phyloP scores from a whole-genome alignment of 2,329 filamentous ascomycete genomes.

The Apiospora arundinis region DNA sequence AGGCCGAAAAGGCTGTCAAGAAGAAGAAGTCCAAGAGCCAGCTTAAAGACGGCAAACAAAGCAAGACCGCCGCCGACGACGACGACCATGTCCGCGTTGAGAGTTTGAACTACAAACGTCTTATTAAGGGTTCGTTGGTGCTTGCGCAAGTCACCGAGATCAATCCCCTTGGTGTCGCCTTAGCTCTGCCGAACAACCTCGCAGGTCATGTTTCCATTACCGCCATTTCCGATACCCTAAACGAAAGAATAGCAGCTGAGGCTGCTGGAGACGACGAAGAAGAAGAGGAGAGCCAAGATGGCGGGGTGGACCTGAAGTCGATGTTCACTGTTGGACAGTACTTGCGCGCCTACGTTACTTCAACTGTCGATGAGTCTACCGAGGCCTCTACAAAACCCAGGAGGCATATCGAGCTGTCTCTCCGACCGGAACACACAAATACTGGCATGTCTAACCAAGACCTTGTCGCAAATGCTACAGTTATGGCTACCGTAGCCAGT shows the following conservation, averaged over 20 bases:
- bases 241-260: constrained; percentile 74
- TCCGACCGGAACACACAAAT: constrained; percentile 82
- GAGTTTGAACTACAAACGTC: constrained; percentile 87
- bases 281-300: constrained; percentile 57
- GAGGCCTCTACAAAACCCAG: constrained; percentile 66
- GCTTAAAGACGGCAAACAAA: constrained; percentile 54
- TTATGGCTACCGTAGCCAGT: constrained; percentile 88
- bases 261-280: constrained; percentile 63
- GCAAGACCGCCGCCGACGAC: constrained; percentile 58
- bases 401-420: constrained; percentile 84
- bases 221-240: constrained; percentile 84
- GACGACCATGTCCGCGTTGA: constrained; percentile 75
- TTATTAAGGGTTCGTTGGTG: constrained; percentile 85
- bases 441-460: constrained; percentile 74
- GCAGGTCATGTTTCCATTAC: constrained; percentile 89
- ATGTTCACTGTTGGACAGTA: constrained; percentile 89
- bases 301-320: constrained; percentile 73
- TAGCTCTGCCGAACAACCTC: constrained; percentile 92
- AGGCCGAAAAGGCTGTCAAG: constrained; percentile 51
- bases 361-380: constrained; percentile 72
- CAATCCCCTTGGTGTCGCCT: constrained; percentile 76
- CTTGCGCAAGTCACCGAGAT: constrained; percentile 87
- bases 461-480: constrained; percentile 74
- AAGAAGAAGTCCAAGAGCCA: constrained; percentile 63
- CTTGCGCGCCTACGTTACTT: constrained; percentile 81